Evolutionary conservation across 768 basidiomycete genomes (phyloP).

Genomic region (Tulasnella sp.): DNA sequence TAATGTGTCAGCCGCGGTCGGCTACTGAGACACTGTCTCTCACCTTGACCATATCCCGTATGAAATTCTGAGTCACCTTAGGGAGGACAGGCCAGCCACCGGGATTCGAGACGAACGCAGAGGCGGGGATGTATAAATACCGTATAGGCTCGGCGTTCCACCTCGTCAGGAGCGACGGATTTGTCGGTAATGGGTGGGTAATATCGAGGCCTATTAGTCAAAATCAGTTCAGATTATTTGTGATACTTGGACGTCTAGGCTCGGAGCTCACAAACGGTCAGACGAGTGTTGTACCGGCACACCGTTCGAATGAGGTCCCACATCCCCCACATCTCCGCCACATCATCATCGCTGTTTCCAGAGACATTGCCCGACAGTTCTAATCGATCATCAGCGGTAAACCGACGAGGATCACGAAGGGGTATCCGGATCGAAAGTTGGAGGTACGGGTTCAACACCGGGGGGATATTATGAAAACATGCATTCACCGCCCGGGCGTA

Average conservation of each 20-base stretch:
- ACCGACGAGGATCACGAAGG: slow-evolving; percentile 46
- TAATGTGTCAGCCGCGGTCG: slow-evolving; percentile 21
- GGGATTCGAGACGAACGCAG: slow-evolving; percentile 85
- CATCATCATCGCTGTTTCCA: slow-evolving; percentile 38
- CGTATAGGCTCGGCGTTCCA: slow-evolving; percentile 94
- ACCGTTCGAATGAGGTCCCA: slow-evolving; percentile 91
- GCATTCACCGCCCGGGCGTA: slow-evolving; percentile 85
- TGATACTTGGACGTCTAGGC: slow-evolving; percentile 5
- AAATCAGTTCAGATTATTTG: neutral
- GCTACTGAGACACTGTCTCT: slow-evolving; percentile 22
- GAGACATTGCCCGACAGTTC: slow-evolving; percentile 15
- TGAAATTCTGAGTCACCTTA: slow-evolving; percentile 83
- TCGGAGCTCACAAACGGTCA: slow-evolving; percentile 50
- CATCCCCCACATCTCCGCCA: slow-evolving; percentile 89
- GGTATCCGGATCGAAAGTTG: slow-evolving; percentile 74
- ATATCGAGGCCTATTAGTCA: slow-evolving; percentile 68
- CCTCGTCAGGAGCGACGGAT: slow-evolving; percentile 59
- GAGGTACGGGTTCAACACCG: slow-evolving; percentile 44
- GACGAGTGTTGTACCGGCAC: slow-evolving; percentile 67
- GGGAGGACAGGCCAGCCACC: slow-evolving; percentile 96
- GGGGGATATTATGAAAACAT: slow-evolving; percentile 44
- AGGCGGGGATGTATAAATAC: slow-evolving; percentile 76
- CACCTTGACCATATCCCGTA: slow-evolving; percentile 80
- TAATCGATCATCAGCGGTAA: slow-evolving; percentile 21
- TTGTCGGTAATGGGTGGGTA: slow-evolving; percentile 68